Conservation (phyloP, 768 basidiomycete genomes). For the Auricularia cornea region DNA sequence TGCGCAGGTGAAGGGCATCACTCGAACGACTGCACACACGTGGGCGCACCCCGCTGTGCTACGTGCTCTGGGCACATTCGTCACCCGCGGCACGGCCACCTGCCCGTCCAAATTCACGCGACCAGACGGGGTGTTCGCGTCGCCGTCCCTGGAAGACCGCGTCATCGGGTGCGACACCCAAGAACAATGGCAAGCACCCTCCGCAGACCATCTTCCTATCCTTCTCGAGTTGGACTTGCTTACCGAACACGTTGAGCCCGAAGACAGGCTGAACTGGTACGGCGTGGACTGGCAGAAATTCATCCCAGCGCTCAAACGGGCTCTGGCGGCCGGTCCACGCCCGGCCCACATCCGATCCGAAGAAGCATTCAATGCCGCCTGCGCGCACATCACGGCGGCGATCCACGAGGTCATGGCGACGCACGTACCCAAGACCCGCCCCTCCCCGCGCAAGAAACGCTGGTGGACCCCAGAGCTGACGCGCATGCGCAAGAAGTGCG, state of each 20-base stretch:
- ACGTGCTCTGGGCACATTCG: slow-evolving; percentile 10
- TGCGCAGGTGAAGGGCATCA: too few species aligned
- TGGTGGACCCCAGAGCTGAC: slow-evolving; percentile 27
- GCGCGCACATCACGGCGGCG: slow-evolving; percentile 6
- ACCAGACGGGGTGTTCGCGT: slow-evolving; percentile 37
- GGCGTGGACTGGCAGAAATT: too few species aligned
- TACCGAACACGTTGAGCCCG: too few species aligned
- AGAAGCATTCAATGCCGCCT: slow-evolving; percentile 7
- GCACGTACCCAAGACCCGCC: slow-evolving; percentile 13
- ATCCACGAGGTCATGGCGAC: slow-evolving; percentile 13
- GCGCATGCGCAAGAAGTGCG: slow-evolving; percentile 8
- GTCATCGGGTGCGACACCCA: slow-evolving; percentile 22
- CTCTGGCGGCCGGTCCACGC: neutral
- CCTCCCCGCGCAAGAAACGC: too few species aligned
- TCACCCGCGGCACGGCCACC: neutral
- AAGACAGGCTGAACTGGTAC: too few species aligned
- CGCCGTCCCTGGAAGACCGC: too few species aligned
- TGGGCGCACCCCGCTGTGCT: too few species aligned
- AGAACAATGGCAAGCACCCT: slow-evolving; percentile 8
- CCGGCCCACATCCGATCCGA: neutral
- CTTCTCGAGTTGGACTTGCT: slow-evolving; percentile 20
- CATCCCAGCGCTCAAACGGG: slow-evolving; percentile 10
- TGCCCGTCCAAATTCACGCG: slow-evolving; percentile 24
- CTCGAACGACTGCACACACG: too few species aligned
- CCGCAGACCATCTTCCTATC: slow-evolving; percentile 37